phyloP scores from a whole-genome alignment of 164 flowering plant species.

The Chimonanthus salicifolius region DNA sequence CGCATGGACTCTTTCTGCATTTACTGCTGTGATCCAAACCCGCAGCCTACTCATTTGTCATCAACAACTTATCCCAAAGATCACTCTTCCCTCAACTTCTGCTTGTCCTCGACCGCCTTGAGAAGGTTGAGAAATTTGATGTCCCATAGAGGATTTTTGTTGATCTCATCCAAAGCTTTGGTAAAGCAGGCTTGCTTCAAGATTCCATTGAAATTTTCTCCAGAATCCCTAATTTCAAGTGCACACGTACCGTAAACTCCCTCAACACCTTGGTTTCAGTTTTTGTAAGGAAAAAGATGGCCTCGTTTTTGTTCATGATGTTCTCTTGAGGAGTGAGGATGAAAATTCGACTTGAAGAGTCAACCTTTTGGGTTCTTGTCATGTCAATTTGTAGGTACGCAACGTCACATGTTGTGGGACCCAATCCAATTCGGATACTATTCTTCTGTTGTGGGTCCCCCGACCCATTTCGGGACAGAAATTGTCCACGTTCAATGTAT shows the following conservation, averaged over 20 bases:
- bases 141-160: constrained; percentile 53
- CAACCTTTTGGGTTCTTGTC: constrained; percentile 46
- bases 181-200: constrained; percentile 21
- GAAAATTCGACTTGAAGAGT: constrained; percentile 58
- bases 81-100: constrained; percentile 35
- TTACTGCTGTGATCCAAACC: constrained; percentile 55
- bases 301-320: constrained; percentile 36
- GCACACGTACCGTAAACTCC: constrained; percentile 52
- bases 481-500: too few species aligned
- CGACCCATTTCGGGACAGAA: too few species aligned
- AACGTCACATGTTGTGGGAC: constrained; percentile 33
- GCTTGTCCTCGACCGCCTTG: constrained; percentile 45
- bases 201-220: constrained; percentile 57
- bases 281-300: constrained; percentile 36
- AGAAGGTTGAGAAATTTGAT: constrained; percentile 41
- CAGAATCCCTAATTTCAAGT: constrained; percentile 59
- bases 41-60: constrained; percentile 44
- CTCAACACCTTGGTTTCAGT: constrained; percentile 49
- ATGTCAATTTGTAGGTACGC: constrained; percentile 42
- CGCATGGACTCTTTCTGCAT: constrained; percentile 42
- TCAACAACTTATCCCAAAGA: constrained; percentile 35
- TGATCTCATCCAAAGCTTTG: constrained; percentile 43
- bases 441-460: too few species aligned
- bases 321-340: constrained; percentile 42
- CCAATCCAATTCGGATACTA: constrained; percentile 20